Conservation (phyloP, 208 protist genomes). For the Leishmania guyanensis region DNA sequence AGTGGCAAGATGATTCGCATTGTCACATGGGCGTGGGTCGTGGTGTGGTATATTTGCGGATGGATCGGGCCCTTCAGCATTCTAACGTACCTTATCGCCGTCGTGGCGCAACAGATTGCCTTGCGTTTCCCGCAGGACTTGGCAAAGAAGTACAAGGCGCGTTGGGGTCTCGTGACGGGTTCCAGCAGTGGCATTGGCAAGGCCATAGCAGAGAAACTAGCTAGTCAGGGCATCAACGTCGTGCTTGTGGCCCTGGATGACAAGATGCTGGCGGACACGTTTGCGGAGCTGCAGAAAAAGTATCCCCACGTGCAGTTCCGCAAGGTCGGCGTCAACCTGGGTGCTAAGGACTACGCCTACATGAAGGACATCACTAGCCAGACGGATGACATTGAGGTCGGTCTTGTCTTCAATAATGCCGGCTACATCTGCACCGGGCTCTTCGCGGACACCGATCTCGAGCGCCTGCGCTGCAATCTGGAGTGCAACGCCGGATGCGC, state of each 20-base stretch:
- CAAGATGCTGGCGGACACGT: conserved; percentile 80
- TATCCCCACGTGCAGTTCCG: conserved; percentile 80
- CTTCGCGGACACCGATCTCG: conserved; percentile 84
- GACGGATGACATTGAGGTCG: conserved; percentile 75
- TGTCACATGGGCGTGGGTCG: conserved; percentile 54
- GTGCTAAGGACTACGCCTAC: conserved; percentile 64
- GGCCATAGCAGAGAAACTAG: conserved; percentile 93
- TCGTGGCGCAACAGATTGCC: conserved; percentile 58
- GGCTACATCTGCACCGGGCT: conserved; percentile 93
- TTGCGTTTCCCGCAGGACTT: conserved; percentile 75
- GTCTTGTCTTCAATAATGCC: conserved; percentile 94
- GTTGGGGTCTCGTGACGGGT: conserved; percentile 94
- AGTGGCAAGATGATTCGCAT: conserved; percentile 65
- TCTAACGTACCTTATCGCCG: conserved; percentile 58
- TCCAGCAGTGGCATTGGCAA: conserved; percentile 95
- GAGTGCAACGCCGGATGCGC: conserved; percentile 90
- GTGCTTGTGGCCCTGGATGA: conserved; percentile 91
- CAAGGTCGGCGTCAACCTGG: conserved; percentile 89
- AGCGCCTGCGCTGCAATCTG: conserved; percentile 83
- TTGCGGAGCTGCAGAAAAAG: conserved; percentile 76
- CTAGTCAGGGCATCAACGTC: conserved; percentile 89
- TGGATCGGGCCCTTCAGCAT: conserved; percentile 83
- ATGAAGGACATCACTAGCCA: conserved; percentile 71
- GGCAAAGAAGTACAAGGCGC: conserved; percentile 74
- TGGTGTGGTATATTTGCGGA: conserved; percentile 60